Percentiles rank a stretch among this genome's conserved stretches.
Conservation (phyloP, 306 rosid genomes). For the Vigna nakashimae region DNA sequence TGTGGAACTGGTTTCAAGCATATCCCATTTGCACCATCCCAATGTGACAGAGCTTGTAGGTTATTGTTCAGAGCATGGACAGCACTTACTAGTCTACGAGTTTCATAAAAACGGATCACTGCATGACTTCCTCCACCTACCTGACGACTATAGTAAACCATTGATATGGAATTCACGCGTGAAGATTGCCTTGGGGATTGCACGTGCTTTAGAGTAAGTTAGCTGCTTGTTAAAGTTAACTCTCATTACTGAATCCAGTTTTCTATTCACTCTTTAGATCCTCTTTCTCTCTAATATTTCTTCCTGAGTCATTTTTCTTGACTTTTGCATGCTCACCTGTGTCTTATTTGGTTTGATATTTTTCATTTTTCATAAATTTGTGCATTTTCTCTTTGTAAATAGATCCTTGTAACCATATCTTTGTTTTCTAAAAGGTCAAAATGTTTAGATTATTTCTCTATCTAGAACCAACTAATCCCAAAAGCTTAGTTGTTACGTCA, state of each 20-base stretch:
- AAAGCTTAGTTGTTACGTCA: slow-evolving; percentile 7
- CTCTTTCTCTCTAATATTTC: slow-evolving; percentile 16
- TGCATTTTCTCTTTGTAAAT: neutral
- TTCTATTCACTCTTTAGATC: slow-evolving; percentile 11
- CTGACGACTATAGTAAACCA: slow-evolving; percentile 87
- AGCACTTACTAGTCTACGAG: slow-evolving; percentile 86
- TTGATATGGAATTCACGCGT: slow-evolving; percentile 96
- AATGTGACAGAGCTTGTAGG: slow-evolving; percentile 94
- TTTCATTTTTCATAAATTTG: neutral
- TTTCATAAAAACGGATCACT: slow-evolving; percentile 88
- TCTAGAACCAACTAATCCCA: neutral
- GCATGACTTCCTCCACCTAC: slow-evolving; percentile 86
- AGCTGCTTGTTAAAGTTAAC: slow-evolving; percentile 11
- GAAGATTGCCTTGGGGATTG: slow-evolving; percentile 96
- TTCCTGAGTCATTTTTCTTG: slow-evolving; percentile 10
- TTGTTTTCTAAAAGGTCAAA: slow-evolving; percentile 10
- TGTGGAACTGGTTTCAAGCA: slow-evolving; percentile 70
- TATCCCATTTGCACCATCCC: slow-evolving; percentile 84
- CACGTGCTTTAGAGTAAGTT: slow-evolving; percentile 97
- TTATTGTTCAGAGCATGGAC: slow-evolving; percentile 97
- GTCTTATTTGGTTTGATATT: slow-evolving; percentile 25
- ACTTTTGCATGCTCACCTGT: slow-evolving; percentile 32
- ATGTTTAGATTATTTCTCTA: slow-evolving; percentile 1
- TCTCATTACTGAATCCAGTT: neutral
- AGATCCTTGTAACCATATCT: neutral